These are phyloP conservation scores for Ploettnerulaceae sp. DNA, from an alignment of 2,329 filamentous ascomycete species.

Conservation along the genomic window DNA sequence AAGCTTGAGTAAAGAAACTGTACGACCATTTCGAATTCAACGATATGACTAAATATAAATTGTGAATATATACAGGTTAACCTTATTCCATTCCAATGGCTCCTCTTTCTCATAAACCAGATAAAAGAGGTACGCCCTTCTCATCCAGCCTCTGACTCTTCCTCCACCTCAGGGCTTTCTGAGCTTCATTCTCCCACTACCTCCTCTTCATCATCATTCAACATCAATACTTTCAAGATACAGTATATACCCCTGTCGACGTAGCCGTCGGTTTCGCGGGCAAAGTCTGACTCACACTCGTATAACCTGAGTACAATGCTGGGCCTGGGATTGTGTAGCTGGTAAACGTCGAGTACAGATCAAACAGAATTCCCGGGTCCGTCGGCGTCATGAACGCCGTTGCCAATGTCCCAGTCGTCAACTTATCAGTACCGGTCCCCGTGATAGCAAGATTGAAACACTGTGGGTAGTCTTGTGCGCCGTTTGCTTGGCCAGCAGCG, in stretches of 20 bases:
- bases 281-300: constrained; percentile 24
- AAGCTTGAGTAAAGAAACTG: background rate
- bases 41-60: background rate
- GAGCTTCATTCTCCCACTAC: background rate
- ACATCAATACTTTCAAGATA: too few relatives aligned
- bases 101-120: background rate
- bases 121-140: background rate
- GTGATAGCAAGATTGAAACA: constrained; percentile 46
- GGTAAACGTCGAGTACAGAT: background rate
- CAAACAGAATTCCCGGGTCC: constrained; percentile 35
- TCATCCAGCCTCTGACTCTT: constrained; percentile 1
- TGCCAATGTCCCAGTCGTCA: constrained; percentile 34
- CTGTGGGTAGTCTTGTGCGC: constrained; percentile 46
- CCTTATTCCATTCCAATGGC: background rate
- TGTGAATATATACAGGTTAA: constrained; percentile 8
- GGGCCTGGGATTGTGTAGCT: background rate
- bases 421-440: constrained; percentile 37
- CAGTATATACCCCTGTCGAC: constrained; percentile 10
- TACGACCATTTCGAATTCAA: background rate
- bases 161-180: constrained; percentile 3
- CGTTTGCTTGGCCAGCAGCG: constrained; percentile 34
- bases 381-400: constrained; percentile 39
- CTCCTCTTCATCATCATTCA: too few relatives aligned
- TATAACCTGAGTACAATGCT: background rate
- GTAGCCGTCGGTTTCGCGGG: constrained; percentile 22